These are phyloP conservation scores for Colletotrichum horii DNA, from an alignment of 2,329 filamentous ascomycete species.

Conservation along the genomic window DNA sequence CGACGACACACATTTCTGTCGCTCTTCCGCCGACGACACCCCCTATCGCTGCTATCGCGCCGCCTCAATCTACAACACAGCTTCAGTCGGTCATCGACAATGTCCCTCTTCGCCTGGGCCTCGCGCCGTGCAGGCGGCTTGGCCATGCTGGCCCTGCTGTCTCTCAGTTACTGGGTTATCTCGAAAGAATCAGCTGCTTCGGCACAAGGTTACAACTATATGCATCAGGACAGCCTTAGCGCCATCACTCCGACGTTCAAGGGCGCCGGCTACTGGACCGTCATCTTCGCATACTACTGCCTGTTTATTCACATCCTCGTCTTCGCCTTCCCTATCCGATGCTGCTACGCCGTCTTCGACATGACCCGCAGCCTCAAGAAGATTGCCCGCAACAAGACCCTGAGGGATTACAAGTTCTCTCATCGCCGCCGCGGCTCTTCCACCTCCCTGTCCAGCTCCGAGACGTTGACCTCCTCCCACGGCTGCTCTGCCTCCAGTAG, in stretches of 20 bases:
- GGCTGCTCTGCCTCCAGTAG: constrained; percentile 53
- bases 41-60: constrained; percentile 4
- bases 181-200: constrained; percentile 51
- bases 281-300: constrained; percentile 68
- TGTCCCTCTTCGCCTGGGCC: constrained; percentile 61
- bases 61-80: not conserved
- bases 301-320: constrained; percentile 69
- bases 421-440: constrained; percentile 57
- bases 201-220: constrained; percentile 48
- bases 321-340: constrained; percentile 66
- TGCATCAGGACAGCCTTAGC: constrained; percentile 43
- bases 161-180: constrained; percentile 61
- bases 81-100: constrained; percentile 31
- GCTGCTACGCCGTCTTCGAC: constrained; percentile 65
- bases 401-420: constrained; percentile 52
- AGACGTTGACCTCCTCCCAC: constrained; percentile 55
- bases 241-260: constrained; percentile 32
- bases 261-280: constrained; percentile 55
- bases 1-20: not conserved
- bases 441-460: constrained; percentile 60
- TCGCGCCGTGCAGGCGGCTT: constrained; percentile 59
- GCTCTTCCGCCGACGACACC: not conserved
- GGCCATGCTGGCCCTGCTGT: constrained; percentile 54
- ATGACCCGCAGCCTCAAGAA: constrained; percentile 57
- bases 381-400: constrained; percentile 47